A percentile compares a stretch with the other conserved stretches of the same genome.
These are phyloP conservation scores for Pythium brassicae DNA, from an alignment of 352 stramenopile species.

Conservation along the genomic window DNA sequence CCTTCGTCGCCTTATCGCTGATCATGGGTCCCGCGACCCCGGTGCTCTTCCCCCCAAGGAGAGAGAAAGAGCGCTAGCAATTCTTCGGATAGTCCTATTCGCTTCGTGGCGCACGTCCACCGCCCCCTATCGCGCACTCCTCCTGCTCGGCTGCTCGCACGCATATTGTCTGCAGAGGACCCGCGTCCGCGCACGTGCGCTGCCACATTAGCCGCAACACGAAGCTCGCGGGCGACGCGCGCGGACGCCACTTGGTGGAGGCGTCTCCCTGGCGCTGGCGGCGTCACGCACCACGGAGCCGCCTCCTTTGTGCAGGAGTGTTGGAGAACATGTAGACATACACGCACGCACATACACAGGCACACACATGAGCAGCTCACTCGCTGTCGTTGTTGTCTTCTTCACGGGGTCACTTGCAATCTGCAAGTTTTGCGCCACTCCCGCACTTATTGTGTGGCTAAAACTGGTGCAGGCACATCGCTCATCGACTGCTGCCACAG, in stretches of 20 bases:
- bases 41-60: slow-evolving; percentile 30
- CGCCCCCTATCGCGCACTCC: neutral
- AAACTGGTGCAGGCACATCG: no score
- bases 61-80: slow-evolving; percentile 41
- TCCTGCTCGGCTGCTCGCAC: neutral
- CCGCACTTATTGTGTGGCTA: no score
- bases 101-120: slow-evolving; percentile 5
- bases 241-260: neutral
- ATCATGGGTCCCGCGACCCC: slow-evolving; percentile 82
- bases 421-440: no score
- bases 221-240: neutral
- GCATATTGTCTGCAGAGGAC: slow-evolving; percentile 15
- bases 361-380: neutral
- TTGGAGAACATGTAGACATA: neutral
- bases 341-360: neutral
- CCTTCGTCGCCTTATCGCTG: slow-evolving; percentile 67
- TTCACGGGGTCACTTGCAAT: no score
- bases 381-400: neutral
- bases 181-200: neutral
- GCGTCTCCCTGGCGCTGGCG: slow-evolving; percentile 5
- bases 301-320: slow-evolving; percentile 11
- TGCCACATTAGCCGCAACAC: neutral
- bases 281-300: neutral
- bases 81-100: slow-evolving; percentile 13
- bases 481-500: no score